Evolutionary conservation across 2,329 filamentous ascomycete genomes (phyloP).

Genomic region (Tolypocladium paradoxum): DNA sequence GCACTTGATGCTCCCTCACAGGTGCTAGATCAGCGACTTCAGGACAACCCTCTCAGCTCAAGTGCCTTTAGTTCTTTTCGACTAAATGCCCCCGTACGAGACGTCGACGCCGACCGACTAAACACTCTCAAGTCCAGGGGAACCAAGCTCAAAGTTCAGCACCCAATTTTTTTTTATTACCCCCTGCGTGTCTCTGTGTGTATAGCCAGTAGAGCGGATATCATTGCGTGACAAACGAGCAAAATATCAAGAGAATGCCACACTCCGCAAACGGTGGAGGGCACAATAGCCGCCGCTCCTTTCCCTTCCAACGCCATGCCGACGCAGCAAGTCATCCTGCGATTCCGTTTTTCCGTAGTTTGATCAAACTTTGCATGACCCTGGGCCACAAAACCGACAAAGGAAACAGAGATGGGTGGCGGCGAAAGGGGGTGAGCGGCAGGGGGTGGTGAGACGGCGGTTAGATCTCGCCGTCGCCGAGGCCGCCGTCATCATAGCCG

Average conservation of each 20-base stretch:
- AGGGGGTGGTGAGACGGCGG: neutral
- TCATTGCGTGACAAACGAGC: neutral
- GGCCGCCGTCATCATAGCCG: slow-evolving; percentile 13
- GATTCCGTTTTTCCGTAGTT: neutral
- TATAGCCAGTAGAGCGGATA: neutral
- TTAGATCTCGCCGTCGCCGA: slow-evolving; percentile 26
- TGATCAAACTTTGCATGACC: neutral
- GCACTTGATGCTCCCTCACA: neutral
- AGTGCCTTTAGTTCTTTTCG: neutral
- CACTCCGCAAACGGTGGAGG: neutral
- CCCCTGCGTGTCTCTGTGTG: neutral
- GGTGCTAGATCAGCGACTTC: neutral
- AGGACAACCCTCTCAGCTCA: neutral
- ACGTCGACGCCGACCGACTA: neutral
- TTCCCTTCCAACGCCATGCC: neutral
- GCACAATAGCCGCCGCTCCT: neutral
- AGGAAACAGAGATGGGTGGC: neutral
- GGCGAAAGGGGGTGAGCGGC: neutral
- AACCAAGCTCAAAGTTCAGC: neutral
- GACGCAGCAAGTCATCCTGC: neutral
- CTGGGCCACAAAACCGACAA: neutral
- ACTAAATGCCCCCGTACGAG: neutral
- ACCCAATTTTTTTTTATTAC: too few species aligned
- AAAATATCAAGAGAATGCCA: neutral
- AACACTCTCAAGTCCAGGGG: neutral